These are phyloP conservation scores for Vachellia collinsii DNA, from an alignment of 306 rosid genomes.

Conservation along the genomic window DNA sequence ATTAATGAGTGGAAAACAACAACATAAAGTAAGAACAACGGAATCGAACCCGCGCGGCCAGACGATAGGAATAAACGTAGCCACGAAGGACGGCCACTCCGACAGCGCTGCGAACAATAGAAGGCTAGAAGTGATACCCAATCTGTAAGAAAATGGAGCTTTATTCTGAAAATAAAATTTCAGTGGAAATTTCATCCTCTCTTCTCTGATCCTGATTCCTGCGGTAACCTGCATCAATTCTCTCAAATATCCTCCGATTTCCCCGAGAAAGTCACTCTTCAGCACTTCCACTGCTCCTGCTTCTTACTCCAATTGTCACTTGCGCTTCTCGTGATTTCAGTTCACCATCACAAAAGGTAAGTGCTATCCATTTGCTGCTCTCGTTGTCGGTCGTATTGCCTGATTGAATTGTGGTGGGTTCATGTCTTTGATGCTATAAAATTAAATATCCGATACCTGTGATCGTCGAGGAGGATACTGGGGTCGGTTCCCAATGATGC, in stretches of 20 bases:
- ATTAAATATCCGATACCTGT: slow-evolving; percentile 35
- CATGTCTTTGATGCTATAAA: slow-evolving; percentile 46
- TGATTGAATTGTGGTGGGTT: slow-evolving; percentile 26
- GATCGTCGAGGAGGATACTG: slow-evolving; percentile 30
- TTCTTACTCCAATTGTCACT: background rate
- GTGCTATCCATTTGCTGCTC: background rate
- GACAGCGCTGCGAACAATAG: background rate
- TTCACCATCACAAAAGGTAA: slow-evolving; percentile 16
- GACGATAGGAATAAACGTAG: too few relatives aligned
- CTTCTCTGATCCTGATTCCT: background rate
- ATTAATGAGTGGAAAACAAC: too few relatives aligned
- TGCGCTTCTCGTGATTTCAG: slow-evolving; percentile 5
- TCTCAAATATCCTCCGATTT: background rate
- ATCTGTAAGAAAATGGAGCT: background rate
- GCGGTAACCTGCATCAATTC: background rate
- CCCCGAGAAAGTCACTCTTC: slow-evolving; percentile 17
- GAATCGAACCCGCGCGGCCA: too few relatives aligned
- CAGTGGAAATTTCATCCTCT: background rate
- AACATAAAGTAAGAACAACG: too few relatives aligned
- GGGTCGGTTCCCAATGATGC: slow-evolving; percentile 55
- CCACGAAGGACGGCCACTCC: background rate
- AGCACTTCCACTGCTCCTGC: background rate
- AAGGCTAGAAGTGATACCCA: too few relatives aligned
- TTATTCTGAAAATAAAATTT: background rate
- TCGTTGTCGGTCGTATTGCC: slow-evolving; percentile 23